Base-by-base conservation (phyloP, 2,329 filamentous ascomycete species). In the Nemania diffusa region DNA sequence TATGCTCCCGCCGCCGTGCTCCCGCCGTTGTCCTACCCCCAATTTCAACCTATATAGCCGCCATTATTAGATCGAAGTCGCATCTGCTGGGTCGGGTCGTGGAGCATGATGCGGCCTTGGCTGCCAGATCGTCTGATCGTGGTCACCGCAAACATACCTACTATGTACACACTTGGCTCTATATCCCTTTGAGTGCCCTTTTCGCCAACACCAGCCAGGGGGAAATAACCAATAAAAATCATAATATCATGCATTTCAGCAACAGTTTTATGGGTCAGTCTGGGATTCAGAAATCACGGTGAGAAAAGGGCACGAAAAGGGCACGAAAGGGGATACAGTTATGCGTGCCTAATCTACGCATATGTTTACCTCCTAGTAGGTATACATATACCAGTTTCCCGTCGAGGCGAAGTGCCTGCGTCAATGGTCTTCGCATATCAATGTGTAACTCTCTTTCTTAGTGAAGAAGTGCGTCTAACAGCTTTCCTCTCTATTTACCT, bases 401-500 rank as follows among this genome's bases (percentile, higher is more conserved):
- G 53, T 24, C 37, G 60, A 52, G 65, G 60, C 65, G 65, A 60
- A 27, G 65, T 67, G 65, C 65, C 56, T 67, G 65, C 65, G 50
- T 67, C 50, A 32, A 51, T 22, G 3, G n/a, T 29, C 22, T 37
- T 57, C 59, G 20, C 26, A 27, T 1, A n/a, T 46, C 26, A 20
- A n/a, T 22, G 29, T 63, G 44, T 29, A 37, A 62, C 24, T 24
- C 52, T 40, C 42, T 26, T n/a, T 40, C 42, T 26, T n/a, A 5
- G 15, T 26, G 32, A 63, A 57, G 15, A 55, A 46, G 8, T 22
- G 3, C 37, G 22, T n/a, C 40, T 40, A 27, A 26, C 50, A 2
- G 13, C 24, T 46, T 24, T n/a, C 24, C 11, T 26, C 22, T 26
- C 9, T 22, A 50, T 27, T 20, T 26, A 27, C 8, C 46, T 22